Conservation (phyloP, 2,329 filamentous ascomycete genomes). For the Nemania sp. region DNA sequence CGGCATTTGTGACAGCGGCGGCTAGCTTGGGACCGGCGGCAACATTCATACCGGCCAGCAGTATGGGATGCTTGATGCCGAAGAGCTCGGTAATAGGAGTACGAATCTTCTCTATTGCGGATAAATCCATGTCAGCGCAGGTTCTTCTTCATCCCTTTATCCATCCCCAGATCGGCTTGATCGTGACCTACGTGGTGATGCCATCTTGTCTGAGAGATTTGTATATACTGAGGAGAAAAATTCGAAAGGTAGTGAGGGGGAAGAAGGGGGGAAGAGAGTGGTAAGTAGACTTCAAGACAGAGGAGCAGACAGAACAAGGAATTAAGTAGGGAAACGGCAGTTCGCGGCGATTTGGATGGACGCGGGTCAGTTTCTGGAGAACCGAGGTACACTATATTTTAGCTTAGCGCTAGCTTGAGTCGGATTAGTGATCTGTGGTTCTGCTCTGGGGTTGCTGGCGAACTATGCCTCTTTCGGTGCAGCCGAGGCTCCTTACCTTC, state of each 20-base stretch:
- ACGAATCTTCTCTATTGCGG: conserved; percentile 80
- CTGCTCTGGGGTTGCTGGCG: conserved; percentile 1
- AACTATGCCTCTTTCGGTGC: conserved; percentile 14
- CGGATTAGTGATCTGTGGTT: conserved; percentile 19
- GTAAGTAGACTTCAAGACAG: conserved; percentile 2
- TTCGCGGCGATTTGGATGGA: conserved; percentile 15
- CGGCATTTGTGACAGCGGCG: conserved; percentile 95
- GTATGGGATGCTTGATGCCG: conserved; percentile 95
- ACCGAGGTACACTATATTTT: conserved; percentile 43
- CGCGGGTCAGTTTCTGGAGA: conserved; percentile 38
- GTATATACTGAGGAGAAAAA: not conserved
- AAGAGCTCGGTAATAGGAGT: conserved; percentile 95
- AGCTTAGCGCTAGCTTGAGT: conserved; percentile 25
- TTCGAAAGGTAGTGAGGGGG: not conserved
- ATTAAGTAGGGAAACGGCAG: conserved; percentile 28
- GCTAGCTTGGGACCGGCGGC: conserved; percentile 96
- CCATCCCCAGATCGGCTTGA: conserved; percentile 9
- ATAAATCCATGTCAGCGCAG: conserved; percentile 34
- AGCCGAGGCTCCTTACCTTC: conserved; percentile 28
- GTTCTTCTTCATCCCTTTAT: conserved; percentile 22
- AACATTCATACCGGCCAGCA: conserved; percentile 99
- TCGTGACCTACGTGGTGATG: conserved; percentile 50
- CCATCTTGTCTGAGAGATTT: conserved; percentile 46
- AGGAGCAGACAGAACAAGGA: conserved; percentile 10
- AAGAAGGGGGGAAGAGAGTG: not conserved